Percentiles rank a stretch among this genome's conserved stretches.
Evolutionary conservation across 768 basidiomycete genomes (phyloP).

Genomic region (Rhizopogon rudus): DNA sequence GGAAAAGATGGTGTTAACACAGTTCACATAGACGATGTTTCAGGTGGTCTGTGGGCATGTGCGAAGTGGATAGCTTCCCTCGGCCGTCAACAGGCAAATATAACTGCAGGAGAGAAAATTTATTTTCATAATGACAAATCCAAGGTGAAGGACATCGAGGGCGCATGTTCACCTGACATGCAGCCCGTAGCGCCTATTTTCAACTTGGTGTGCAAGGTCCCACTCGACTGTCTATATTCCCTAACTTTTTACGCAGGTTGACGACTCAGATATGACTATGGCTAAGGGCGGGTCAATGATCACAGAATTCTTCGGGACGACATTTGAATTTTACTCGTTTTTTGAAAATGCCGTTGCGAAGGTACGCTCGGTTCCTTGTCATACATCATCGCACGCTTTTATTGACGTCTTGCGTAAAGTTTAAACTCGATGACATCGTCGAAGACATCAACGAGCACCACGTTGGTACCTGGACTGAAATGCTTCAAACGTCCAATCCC

Average conservation of each 20-base stretch:
- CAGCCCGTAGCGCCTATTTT: constrained; percentile 74
- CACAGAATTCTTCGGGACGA: constrained; percentile 71
- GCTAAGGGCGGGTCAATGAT: constrained; percentile 61
- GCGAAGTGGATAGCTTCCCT: constrained; percentile 68
- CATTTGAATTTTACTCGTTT: constrained; percentile 75
- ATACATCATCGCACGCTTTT: not conserved
- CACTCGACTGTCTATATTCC: not conserved
- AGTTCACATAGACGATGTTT: constrained; percentile 73
- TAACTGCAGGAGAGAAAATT: constrained; percentile 62
- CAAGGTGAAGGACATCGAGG: constrained; percentile 59
- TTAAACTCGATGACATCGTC: constrained; percentile 62
- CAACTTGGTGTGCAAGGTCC: constrained; percentile 53
- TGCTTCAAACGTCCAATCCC: constrained; percentile 67
- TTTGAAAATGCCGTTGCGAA: constrained; percentile 64
- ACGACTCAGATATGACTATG: constrained; percentile 70
- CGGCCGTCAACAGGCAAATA: constrained; percentile 61
- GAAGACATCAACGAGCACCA: constrained; percentile 87
- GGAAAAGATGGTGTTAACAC: constrained; percentile 74
- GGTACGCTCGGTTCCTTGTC: constrained; percentile 30
- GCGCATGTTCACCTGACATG: constrained; percentile 49
- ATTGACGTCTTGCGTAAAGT: constrained; percentile 28
- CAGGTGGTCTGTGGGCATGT: constrained; percentile 71
- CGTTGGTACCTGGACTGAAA: constrained; percentile 76
- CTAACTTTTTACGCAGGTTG: constrained; percentile 43
- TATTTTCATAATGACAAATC: constrained; percentile 62